Base-by-base conservation (phyloP, 2,329 filamentous ascomycete genomes). In the Sarocladium brachiariae region DNA sequence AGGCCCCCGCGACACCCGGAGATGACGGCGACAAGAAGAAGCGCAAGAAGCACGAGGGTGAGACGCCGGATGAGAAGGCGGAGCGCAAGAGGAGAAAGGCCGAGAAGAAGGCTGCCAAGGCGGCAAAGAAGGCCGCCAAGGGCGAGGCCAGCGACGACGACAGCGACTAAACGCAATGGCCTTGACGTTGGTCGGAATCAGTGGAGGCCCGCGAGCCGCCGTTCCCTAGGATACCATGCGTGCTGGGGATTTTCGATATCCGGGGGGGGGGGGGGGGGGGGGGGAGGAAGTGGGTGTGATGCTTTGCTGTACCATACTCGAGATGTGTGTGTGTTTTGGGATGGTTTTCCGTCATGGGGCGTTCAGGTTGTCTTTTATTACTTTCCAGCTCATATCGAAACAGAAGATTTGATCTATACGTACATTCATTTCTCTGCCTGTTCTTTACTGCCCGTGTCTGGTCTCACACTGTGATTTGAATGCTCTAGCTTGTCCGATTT, bases 41-140 rank as follows among this genome's bases (percentile, higher is more conserved):
- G 70, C 83, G 85, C 72, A 89, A 89, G 78, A 93, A 90, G 77
- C 85, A 88, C 65, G 84, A 89, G 31, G 85, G 86, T 61, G 84
- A 89, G 72, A 85, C 82, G 14, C 70, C 82, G 23, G 84, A 88
- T 63, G 83, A 84, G 67, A 81, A 79, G 70, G 77, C 77, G 4
- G 77, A 79, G 69, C 74, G 77, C 56, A 80, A 80, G 71, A 72
- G 74, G 59, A 70, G 75, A 63, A 80, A 80, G 71, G 77, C 77
- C 2, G 76, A 80, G 66, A 80, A 79, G 71, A 80, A 79, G 67
- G 75, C 76, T 2, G 73, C 74, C 58, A 78, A 78, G 67, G 71
- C 73, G 38, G 73, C 75, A 50, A 78, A 78, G 70, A 81, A 78
- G 62, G 72, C 72, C 35, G 68, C 69, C 55, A 69, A 76, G 61